A percentile compares a stretch with the other conserved stretches of the same genome.
Evolutionary conservation across 352 stramenopile species (phyloP).

Genomic region (Phytophthora citricola): DNA sequence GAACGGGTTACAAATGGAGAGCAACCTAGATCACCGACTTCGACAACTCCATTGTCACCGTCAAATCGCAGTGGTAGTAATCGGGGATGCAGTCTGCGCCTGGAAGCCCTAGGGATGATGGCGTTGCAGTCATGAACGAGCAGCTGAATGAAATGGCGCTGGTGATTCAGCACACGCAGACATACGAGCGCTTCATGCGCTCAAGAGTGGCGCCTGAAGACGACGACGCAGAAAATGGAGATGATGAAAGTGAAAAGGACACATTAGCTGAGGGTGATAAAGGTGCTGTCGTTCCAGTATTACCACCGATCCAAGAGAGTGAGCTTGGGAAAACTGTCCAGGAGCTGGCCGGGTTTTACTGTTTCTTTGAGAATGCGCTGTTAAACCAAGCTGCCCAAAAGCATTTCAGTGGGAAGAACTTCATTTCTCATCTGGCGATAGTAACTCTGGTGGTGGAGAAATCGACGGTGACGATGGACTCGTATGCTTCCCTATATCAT

Average conservation of each 20-base stretch:
- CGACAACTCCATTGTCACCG: conserved; percentile 22
- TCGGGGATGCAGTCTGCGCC: conserved; percentile 10
- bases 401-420: conserved; percentile 90
- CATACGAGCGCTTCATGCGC: conserved; percentile 89
- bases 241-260: conserved; percentile 9
- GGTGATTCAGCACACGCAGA: conserved; percentile 90
- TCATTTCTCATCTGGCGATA: conserved; percentile 56
- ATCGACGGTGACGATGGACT: conserved; percentile 35
- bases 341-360: conserved; percentile 87
- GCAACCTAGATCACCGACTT: conserved; percentile 10
- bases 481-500: conserved; percentile 79
- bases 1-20: conserved; percentile 58
- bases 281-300: conserved; percentile 14
- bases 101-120: conserved; percentile 49
- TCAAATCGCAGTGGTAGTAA: conserved; percentile 27
- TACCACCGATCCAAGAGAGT: conserved; percentile 74
- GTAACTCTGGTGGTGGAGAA: conserved; percentile 5
- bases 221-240: conserved; percentile 8
- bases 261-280: conserved; percentile 8
- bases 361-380: conserved; percentile 86
- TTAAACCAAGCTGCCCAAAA: conserved; percentile 79
- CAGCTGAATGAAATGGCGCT: conserved; percentile 88
- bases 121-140: conserved; percentile 78
- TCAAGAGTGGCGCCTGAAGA: conserved; percentile 50
- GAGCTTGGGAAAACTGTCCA: conserved; percentile 84